Evolutionary conservation across 2,329 filamentous ascomycete genomes (phyloP), one percentile per base, ranked within the genome.

Genomic region (Aspergillus udagawae): DNA sequence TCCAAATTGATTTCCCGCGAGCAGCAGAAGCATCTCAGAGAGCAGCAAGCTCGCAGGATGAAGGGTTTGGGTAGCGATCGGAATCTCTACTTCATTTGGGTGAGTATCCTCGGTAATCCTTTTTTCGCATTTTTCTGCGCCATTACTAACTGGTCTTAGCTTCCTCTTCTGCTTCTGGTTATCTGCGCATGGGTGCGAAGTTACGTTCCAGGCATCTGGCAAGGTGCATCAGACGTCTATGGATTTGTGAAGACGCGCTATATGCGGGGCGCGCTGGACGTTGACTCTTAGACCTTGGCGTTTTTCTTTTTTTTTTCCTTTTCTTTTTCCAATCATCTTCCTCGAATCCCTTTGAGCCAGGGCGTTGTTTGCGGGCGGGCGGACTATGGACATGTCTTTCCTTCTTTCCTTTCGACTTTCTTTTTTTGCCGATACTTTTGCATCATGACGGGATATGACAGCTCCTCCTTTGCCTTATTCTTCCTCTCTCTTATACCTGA

Each of bases 1-100:
- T 67, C 71, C 28, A 77, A 72, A 57, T 68, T 73, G 28, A 75
- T 79, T 47, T 77, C 76, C 17, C 73, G 71, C 25, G 75, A 78
- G 58, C 76, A 80, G 54, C 76, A 79, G 59, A 77, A 79, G 59
- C 74, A 79, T 59, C 70, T 80, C 25, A 69, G 77, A 55, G 72
- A 73, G 51, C 76, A 79, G 51, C 78, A 80, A 61, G 76, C 76
- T 32, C 73, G 70, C 51, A 76, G 77, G 53, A 76, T 81, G 69
- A 81, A 81, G 67, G 74, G 75, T 27, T 68, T 82, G 23, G 72
- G 71, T 52, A 80, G 74, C 56, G 80, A 82, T 62, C 72, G 77
- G 56, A 82, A 82, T 60, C 70, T 82, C n/a, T 82, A 80, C 66
- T 80, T 80, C 65, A 71, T 82, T 61, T 82, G 80, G 80, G 79